Evolutionary conservation across 768 basidiomycete species (phyloP), one percentile per base, ranked within the genome.

Genomic region (Coprinopsis strossmayeri): DNA sequence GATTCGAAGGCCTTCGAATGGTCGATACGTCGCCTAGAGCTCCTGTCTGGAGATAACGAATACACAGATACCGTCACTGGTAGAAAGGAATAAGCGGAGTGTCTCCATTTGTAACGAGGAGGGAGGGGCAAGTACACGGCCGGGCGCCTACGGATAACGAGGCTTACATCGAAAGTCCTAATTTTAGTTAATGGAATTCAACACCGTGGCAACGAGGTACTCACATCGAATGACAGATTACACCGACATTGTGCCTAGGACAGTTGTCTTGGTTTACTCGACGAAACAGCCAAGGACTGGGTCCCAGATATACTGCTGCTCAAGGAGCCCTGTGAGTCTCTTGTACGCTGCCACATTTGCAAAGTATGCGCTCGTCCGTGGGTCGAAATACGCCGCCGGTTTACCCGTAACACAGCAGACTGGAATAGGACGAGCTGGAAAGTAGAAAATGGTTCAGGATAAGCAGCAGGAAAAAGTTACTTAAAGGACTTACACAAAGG

Each of bases 401-500:
- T 72, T 72, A 2, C 94, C 94, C 0, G 90, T 94, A 51, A 97
- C 78, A 0, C 79, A 79, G 61, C 93, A 95, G 5, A 63, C 70
- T 47, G 75, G 77, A 15, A 72, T 72, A 0, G 81, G 82, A 13
- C 86, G 84, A 21, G 76, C 90, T 91, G 45, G 34, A n/a, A 26
- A 38, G n/a, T n/a, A 35, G 34, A 11, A 48, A 21, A 17, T n/a
- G 39, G 25, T 27, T 24, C 2, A 24, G 27, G 34, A 20, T 46
- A 50, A 46, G 21, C 23, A 37, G n/a, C 5, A 17, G 13, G 13
- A 46, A 46, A 25, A 15, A 28, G n/a, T n/a, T n/a, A n/a, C n/a
- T n/a, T n/a, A 45, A 49, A 30, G 24, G 40, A 59, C 76, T 46
- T 56, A 88, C 86, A 62, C 35, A 81, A 45, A 1, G 87, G 88